Evolutionary conservation across 1,284 basidiomycete species (phyloP).

Genomic region (Ceratobasidium sp.): DNA sequence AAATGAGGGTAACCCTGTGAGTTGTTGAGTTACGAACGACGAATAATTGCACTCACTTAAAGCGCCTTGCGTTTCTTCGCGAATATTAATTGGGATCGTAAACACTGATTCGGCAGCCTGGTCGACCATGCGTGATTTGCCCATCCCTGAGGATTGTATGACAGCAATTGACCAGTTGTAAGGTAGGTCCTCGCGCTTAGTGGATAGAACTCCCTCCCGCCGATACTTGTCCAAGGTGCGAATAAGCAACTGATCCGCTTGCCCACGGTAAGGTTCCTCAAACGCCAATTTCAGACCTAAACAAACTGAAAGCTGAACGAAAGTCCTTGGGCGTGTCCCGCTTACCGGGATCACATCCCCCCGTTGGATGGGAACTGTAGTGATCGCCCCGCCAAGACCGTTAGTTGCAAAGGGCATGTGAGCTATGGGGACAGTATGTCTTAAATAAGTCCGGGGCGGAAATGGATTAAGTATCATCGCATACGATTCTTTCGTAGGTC

Average conservation of each 20-base stretch:
- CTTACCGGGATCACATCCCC: neutral
- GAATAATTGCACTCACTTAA: neutral
- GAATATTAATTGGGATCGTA: slow-evolving; percentile 1
- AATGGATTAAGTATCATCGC: neutral
- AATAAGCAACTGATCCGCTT: neutral
- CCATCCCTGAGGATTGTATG: slow-evolving; percentile 15
- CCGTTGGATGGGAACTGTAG: neutral
- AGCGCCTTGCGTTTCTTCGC: neutral
- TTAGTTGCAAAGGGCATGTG: neutral
- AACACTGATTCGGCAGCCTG: slow-evolving; percentile 3
- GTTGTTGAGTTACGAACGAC: neutral
- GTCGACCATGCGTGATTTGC: slow-evolving; percentile 14
- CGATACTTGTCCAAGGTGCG: neutral
- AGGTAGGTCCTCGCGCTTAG: neutral
- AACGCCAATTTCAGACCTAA: neutral
- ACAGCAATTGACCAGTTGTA: slow-evolving; percentile 23
- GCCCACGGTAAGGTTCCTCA: neutral
- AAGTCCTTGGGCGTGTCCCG: neutral
- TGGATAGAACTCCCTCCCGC: neutral
- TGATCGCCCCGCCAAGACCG: no score
- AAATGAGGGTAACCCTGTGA: no score
- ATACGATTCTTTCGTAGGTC: neutral
- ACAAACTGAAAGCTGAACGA: neutral
- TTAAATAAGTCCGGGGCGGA: neutral
- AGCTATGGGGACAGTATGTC: neutral